Evolutionary conservation across 441 rosid genomes (phyloP).

Genomic region (Bruguiera hainesii): DNA sequence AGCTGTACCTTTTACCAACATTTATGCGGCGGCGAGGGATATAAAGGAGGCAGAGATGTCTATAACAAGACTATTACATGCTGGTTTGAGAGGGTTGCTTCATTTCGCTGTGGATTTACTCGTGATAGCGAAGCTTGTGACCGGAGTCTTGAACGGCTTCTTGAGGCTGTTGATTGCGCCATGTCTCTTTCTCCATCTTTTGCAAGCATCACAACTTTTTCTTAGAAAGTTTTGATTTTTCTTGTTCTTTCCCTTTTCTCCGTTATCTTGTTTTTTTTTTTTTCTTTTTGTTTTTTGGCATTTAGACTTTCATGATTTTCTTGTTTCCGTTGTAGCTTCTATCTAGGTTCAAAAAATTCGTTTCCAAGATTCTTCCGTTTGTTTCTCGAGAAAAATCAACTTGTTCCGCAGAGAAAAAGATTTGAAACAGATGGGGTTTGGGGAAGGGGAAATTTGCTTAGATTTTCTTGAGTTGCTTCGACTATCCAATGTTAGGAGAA

Average conservation of each 20-base stretch:
- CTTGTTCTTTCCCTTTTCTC: not conserved
- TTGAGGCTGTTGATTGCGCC: constrained; percentile 48
- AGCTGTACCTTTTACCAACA: constrained; percentile 67
- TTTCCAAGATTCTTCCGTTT: not conserved
- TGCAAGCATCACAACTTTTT: constrained; percentile 33
- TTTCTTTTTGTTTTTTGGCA: too few relatives aligned
- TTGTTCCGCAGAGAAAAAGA: not conserved
- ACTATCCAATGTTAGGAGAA: too few relatives aligned
- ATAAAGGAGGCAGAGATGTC: constrained; percentile 34
- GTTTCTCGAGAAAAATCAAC: not conserved
- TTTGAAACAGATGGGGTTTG: too few relatives aligned
- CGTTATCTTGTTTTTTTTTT: too few relatives aligned
- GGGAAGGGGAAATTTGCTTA: too few relatives aligned
- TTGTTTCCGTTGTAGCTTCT: not conserved
- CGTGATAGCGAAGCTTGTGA: constrained; percentile 52
- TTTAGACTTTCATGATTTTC: not conserved
- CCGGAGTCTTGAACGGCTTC: constrained; percentile 46
- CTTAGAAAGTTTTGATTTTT: not conserved
- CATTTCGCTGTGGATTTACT: constrained; percentile 63
- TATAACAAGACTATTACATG: constrained; percentile 36
- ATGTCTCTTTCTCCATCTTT: constrained; percentile 54
- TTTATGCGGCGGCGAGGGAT: constrained; percentile 69
- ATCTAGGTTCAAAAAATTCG: not conserved
- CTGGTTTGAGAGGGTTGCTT: constrained; percentile 67
- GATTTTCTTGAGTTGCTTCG: too few relatives aligned